Base-by-base conservation (phyloP, 108 stramenopile genomes). In the Discostella stelligeroides region DNA sequence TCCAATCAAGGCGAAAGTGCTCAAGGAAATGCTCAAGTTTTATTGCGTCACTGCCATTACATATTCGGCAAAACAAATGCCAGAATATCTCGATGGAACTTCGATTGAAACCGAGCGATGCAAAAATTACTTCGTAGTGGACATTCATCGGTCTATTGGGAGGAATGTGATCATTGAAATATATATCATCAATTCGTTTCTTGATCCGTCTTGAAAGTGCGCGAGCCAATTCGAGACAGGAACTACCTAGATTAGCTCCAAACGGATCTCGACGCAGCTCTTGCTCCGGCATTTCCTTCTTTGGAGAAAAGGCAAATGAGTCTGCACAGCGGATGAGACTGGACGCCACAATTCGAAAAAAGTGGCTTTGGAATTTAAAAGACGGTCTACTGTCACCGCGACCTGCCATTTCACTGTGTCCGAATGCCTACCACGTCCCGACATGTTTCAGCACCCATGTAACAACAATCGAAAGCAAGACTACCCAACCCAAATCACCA, bases 31-130 rank as follows among this genome's bases (percentile, higher is more conserved):
- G 69, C 18, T 72, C 60, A 8, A 75, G 47, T 13, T 70, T 60
- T 12, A 84, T 80, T 29, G 56, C 70, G 17, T 74, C 79, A 57
- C 63, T 74, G 12, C 67, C 56, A 56, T 43, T 17, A 72, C 75
- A 74, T 14, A 84, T 80, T 72, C 58, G 69, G 39, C 75, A 84
- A 54, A 84, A 80, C 21, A 84, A 21, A 20, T 46, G 60, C 82
- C 83, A 84, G 37, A 84, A 75, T 49, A 70, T 84, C 47, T 84
- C 63, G 21, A 84, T 70, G n/a, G 65, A 76, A n/a, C 38, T 49
- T 14, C 76, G 58, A 28, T 84, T 68, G 64, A 58, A 79, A 23
- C 75, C 75, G 12, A 81, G 67, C 18, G 79, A 70, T 60, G 60
- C 55, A 63, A 84, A 81, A 4, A 70, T 84, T 9, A 70, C 60